Evolutionary conservation across 2,329 filamentous ascomycete genomes (phyloP).

Genomic region (Epichloe hybrida): DNA sequence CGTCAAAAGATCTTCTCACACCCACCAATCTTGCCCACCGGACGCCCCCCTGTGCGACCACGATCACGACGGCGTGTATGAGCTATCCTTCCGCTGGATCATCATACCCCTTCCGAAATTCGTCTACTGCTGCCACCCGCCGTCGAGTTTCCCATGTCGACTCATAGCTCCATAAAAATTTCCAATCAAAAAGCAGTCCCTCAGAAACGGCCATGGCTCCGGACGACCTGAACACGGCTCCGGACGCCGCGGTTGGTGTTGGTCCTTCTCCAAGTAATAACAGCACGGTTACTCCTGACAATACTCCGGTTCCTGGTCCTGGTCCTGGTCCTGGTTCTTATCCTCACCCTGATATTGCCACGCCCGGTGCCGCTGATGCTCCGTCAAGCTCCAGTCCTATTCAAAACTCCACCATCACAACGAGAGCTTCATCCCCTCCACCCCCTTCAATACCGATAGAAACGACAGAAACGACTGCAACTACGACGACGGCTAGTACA

Average conservation of each 20-base stretch:
- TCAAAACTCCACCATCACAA: constrained; percentile 1
- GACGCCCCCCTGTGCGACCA: constrained; percentile 6
- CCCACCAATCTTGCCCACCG: not conserved
- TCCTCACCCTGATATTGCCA: constrained; percentile 1
- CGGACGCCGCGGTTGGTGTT: constrained; percentile 17
- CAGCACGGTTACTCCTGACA: constrained; percentile 9
- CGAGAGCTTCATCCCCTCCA: constrained; percentile 2
- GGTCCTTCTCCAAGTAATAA: constrained; percentile 11
- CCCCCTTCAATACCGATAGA: constrained; percentile 2
- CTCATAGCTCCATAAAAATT: constrained; percentile 24
- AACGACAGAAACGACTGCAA: not conserved
- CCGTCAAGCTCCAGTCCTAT: not conserved
- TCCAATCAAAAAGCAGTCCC: constrained; percentile 19
- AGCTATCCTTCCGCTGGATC: constrained; percentile 1
- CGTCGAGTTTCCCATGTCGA: constrained; percentile 16
- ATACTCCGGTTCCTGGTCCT: constrained; percentile 9
- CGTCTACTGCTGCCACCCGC: constrained; percentile 8
- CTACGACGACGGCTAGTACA: not conserved
- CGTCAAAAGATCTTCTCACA: constrained; percentile 3
- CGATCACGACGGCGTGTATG: not conserved
- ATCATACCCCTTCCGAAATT: constrained; percentile 1
- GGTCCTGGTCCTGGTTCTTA: constrained; percentile 3
- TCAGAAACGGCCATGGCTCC: constrained; percentile 9
- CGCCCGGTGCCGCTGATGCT: constrained; percentile 7
- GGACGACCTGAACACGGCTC: constrained; percentile 18